Evolutionary conservation across 2,329 filamentous ascomycete species (phyloP).

Genomic region (Calonectria fujianensis): DNA sequence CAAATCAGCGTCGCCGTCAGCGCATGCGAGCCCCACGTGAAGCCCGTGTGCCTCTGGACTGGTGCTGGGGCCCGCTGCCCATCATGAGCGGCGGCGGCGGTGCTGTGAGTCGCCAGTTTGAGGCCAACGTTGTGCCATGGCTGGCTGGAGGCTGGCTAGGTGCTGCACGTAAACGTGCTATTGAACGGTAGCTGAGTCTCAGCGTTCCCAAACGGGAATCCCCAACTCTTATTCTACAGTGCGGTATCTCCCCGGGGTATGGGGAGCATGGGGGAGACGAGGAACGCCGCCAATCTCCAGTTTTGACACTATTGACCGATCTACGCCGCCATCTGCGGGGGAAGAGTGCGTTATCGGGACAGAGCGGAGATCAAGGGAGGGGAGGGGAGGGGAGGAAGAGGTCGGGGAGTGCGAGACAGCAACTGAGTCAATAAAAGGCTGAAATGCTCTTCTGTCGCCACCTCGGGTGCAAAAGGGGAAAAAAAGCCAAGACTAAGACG

Average conservation of each 20-base stretch:
- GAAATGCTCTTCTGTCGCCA: slow-evolving; percentile 1
- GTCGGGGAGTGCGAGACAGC: neutral
- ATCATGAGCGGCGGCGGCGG: neutral
- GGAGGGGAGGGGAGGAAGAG: neutral
- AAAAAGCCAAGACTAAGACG: neutral
- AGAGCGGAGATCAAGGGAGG: neutral
- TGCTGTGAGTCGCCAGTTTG: slow-evolving; percentile 24
- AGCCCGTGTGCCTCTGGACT: slow-evolving; percentile 34
- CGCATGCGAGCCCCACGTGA: slow-evolving; percentile 50
- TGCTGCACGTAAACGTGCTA: slow-evolving; percentile 27
- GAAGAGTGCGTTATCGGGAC: neutral
- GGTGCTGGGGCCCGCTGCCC: slow-evolving; percentile 38
- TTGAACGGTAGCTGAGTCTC: slow-evolving; percentile 10
- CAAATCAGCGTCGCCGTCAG: slow-evolving; percentile 46
- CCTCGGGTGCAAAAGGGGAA: neutral
- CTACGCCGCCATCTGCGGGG: slow-evolving; percentile 11
- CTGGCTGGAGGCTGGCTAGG: slow-evolving; percentile 32
- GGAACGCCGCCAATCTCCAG: neutral
- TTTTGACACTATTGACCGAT: slow-evolving; percentile 20
- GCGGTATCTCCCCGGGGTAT: neutral
- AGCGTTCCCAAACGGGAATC: slow-evolving; percentile 4
- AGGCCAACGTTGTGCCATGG: neutral
- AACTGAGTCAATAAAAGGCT: neutral
- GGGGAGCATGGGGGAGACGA: neutral
- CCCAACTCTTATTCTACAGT: neutral